Evolutionary conservation across 2,329 filamentous ascomycete species (phyloP), one percentile per base, ranked within the genome.

Genomic region (Coleophoma cylindrospora): DNA sequence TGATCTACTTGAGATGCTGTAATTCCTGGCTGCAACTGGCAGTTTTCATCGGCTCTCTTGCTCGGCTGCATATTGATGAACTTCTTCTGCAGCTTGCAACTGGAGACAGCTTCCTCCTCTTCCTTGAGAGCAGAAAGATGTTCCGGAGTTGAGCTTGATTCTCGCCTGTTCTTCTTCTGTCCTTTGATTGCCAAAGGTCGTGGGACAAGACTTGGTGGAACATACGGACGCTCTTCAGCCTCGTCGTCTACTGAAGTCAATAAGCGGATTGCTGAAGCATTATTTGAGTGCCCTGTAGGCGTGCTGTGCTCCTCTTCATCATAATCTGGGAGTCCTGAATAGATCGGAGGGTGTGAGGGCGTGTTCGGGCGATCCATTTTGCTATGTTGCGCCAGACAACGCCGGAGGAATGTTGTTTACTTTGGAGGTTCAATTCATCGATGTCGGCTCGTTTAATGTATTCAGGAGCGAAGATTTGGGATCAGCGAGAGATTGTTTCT

Each of bases 161-260:
- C 40, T 27, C 9, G 27, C 27, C 9, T 27, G 17, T 36, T 45
- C 58, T 58, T 37, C 47, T 64, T 56, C 58, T 60, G 51, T 10
- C 6, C 27, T 53, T 54, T 54, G 34, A 55, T 47, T 57, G 54
- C 46, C 27, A 59, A 51, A 54, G 55, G 57, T 46, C 44, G 53
- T 38, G 54, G 57, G 22, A 58, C 34, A 43, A 53, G 55, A 48
- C 58, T 53, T 52, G 49, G 61, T 55, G 57, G 57, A 69, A 84
- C 81, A 72, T 84, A 84, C 80, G 76, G 72, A 63, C 72, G 68
- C 50, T 61, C 59, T 55, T 73, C 68, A 33, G 75, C 68, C 43
- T 83, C 80, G 61, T 84, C 81, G 61, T 84, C 81, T 65, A 81
- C 73, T 7, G 80, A 83, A 47, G 81, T 84, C 68, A 86, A 69